Evolutionary conservation across 2,329 filamentous ascomycete genomes (phyloP).

Genomic region (Penicillium brevicompactum): DNA sequence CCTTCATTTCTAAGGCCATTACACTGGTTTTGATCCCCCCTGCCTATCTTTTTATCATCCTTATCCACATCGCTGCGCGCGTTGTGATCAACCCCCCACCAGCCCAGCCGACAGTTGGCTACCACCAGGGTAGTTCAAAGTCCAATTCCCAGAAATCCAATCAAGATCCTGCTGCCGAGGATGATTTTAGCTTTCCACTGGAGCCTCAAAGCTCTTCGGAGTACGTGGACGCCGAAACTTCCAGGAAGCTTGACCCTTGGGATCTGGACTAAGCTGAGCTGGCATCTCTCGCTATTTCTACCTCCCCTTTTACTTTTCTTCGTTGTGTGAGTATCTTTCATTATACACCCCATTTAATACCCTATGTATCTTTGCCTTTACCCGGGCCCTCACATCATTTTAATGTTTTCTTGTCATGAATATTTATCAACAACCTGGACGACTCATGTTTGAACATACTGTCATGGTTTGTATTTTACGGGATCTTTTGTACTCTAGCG

Average conservation of each 20-base stretch:
- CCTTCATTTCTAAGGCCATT: slow-evolving; percentile 74
- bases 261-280: slow-evolving; percentile 27
- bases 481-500: slow-evolving; percentile 21
- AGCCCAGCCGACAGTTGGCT: slow-evolving; percentile 26
- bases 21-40: slow-evolving; percentile 80
- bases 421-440: slow-evolving; percentile 10
- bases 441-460: slow-evolving; percentile 13
- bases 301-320: slow-evolving; percentile 1
- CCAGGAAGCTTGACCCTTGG: slow-evolving; percentile 29
- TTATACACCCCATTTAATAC: slow-evolving; percentile 18
- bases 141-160: slow-evolving; percentile 19
- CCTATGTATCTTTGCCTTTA: not conserved
- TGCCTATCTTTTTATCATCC: slow-evolving; percentile 72
- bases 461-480: slow-evolving; percentile 7
- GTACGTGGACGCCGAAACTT: slow-evolving; percentile 22
- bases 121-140: slow-evolving; percentile 19
- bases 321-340: slow-evolving; percentile 4
- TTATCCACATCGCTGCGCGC: slow-evolving; percentile 77
- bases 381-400: slow-evolving; percentile 7
- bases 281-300: not conserved
- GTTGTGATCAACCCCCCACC: slow-evolving; percentile 56
- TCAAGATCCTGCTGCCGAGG: slow-evolving; percentile 29
- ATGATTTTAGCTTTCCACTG: slow-evolving; percentile 44
- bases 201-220: slow-evolving; percentile 30
- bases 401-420: slow-evolving; percentile 8